phyloP scores from a whole-genome alignment of 1,284 basidiomycete species.

The Tilletia walkeri region DNA sequence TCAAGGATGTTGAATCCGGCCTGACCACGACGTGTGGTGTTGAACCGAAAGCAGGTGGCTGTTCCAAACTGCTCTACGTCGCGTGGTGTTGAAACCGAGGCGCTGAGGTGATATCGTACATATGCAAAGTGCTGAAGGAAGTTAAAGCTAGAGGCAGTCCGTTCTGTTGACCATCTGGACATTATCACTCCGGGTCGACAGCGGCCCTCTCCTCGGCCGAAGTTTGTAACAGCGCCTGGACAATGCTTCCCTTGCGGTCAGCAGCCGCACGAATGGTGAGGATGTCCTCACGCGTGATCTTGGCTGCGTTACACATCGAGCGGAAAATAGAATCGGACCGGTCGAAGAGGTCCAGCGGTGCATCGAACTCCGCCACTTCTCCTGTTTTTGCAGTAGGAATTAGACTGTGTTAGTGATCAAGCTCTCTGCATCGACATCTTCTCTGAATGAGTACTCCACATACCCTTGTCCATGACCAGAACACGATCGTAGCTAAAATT shows the following conservation, averaged over 20 bases:
- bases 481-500: constrained; percentile 58
- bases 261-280: constrained; percentile 19
- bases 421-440: no score
- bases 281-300: constrained; percentile 63
- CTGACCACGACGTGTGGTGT: no score
- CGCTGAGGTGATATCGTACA: no score
- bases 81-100: no score
- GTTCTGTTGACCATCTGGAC: no score
- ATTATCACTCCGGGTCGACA: not conserved
- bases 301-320: constrained; percentile 62
- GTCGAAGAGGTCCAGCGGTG: constrained; percentile 66
- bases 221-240: not conserved
- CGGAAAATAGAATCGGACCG: constrained; percentile 65
- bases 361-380: constrained; percentile 69
- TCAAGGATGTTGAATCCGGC: no score
- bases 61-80: no score
- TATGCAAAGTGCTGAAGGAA: no score
- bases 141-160: no score
- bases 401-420: no score
- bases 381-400: constrained; percentile 56
- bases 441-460: not conserved
- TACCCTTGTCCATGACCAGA: constrained; percentile 60
- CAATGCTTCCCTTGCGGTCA: not conserved
- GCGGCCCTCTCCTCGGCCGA: not conserved
- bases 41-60: no score